These are phyloP conservation scores for Pseudogymnoascus verrucosus DNA, from an alignment of 2,329 filamentous ascomycete genomes.

Conservation along the genomic window DNA sequence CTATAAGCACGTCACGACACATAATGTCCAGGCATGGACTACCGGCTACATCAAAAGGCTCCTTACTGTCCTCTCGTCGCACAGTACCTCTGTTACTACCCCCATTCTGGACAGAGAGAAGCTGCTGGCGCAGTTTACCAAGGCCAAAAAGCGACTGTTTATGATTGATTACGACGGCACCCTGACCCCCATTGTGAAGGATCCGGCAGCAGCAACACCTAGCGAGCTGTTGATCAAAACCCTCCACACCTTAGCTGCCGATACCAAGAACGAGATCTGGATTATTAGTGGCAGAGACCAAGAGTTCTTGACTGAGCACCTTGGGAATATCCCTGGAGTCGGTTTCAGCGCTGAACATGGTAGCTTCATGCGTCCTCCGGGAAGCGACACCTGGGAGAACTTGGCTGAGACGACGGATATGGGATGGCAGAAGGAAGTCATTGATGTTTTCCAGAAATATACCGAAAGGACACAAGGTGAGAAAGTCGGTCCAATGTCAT, in stretches of 20 bases:
- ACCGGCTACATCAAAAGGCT: slow-evolving; percentile 70
- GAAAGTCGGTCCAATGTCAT: slow-evolving; percentile 20
- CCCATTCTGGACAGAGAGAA: slow-evolving; percentile 70
- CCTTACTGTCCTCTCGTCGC: slow-evolving; percentile 70
- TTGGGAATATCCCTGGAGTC: slow-evolving; percentile 81
- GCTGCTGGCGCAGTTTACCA: slow-evolving; percentile 65
- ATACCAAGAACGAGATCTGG: slow-evolving; percentile 86
- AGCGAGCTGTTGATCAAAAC: slow-evolving; percentile 75
- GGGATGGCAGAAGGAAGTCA: slow-evolving; percentile 82
- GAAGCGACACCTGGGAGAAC: slow-evolving; percentile 74
- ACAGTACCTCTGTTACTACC: slow-evolving; percentile 67
- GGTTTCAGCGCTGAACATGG: slow-evolving; percentile 97
- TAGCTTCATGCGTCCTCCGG: slow-evolving; percentile 83
- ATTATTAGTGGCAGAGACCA: slow-evolving; percentile 95
- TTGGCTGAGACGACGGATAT: slow-evolving; percentile 81
- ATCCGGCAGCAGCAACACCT: slow-evolving; percentile 82
- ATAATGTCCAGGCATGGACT: slow-evolving; percentile 83
- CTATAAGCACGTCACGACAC: slow-evolving; percentile 75
- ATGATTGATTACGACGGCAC: slow-evolving; percentile 99
- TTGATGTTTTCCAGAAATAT: slow-evolving; percentile 78
- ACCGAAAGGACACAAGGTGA: slow-evolving; percentile 77
- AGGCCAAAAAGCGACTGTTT: slow-evolving; percentile 73
- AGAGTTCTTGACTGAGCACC: slow-evolving; percentile 79
- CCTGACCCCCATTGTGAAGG: slow-evolving; percentile 86
- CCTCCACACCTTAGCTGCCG: slow-evolving; percentile 68